Conservation (phyloP, 129 eudicot genomes). For the Calendula officinalis region DNA sequence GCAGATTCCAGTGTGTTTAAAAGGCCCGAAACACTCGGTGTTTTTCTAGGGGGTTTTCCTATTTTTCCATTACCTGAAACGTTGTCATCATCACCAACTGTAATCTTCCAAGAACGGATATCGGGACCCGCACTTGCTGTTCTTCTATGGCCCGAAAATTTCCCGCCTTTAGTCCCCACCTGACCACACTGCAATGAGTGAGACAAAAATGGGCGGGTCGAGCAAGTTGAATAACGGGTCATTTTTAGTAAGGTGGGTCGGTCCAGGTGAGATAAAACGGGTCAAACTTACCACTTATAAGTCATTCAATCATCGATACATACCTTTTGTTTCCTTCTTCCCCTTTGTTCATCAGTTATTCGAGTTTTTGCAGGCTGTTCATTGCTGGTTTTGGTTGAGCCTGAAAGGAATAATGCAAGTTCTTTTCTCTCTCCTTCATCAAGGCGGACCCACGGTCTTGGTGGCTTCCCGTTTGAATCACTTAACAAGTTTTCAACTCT, state of each 20-base stretch:
- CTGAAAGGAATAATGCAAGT: constrained; percentile 74
- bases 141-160: constrained; percentile 62
- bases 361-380: constrained; percentile 27
- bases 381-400: constrained; percentile 33
- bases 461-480: constrained; percentile 68
- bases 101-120: constrained; percentile 61
- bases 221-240: no score
- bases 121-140: constrained; percentile 85
- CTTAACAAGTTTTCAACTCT: constrained; percentile 51
- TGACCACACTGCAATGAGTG: constrained; percentile 3
- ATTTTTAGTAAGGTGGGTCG: not conserved
- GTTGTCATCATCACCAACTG: constrained; percentile 38
- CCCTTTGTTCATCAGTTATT: constrained; percentile 28
- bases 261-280: not conserved
- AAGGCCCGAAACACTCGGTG: constrained; percentile 71
- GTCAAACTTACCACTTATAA: not conserved
- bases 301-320: not conserved
- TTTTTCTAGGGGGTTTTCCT: constrained; percentile 57
- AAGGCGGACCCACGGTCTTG: constrained; percentile 71
- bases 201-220: no score
- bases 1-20: constrained; percentile 61
- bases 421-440: constrained; percentile 75
- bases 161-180: constrained; percentile 46
- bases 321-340: constrained; percentile 33
- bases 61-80: constrained; percentile 24